A percentile compares a stretch with the other conserved stretches of the same genome.
These are phyloP conservation scores for Chamaecrista fasciculata DNA, from an alignment of 306 rosid genomes.

Conservation along the genomic window DNA sequence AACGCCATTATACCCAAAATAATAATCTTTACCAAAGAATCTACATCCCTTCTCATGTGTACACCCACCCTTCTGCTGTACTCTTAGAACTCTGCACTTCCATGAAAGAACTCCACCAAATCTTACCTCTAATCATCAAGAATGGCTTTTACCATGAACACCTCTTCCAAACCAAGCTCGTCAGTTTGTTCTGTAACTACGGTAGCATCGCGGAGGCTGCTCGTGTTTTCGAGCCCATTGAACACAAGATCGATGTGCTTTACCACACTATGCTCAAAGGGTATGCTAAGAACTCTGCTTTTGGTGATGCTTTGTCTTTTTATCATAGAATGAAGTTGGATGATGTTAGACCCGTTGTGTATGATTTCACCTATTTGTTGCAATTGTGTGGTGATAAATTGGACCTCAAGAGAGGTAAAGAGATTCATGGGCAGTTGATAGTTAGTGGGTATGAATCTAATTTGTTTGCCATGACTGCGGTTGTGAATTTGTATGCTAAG, in stretches of 20 bases:
- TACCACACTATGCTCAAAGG: conserved; percentile 92
- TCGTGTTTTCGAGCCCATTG: conserved; percentile 65
- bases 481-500: conserved; percentile 69
- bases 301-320: conserved; percentile 47
- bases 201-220: conserved; percentile 61
- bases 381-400: conserved; percentile 63
- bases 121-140: conserved; percentile 65
- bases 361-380: conserved; percentile 79
- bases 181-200: conserved; percentile 72
- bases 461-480: conserved; percentile 83
- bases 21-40: conserved; percentile 51
- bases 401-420: conserved; percentile 70
- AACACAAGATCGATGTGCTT: conserved; percentile 64
- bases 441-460: conserved; percentile 57
- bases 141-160: conserved; percentile 70
- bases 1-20: conserved; percentile 29
- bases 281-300: conserved; percentile 59
- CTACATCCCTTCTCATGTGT: conserved; percentile 75
- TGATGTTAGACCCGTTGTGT: conserved; percentile 68
- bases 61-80: conserved; percentile 73
- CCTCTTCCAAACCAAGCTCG: conserved; percentile 79
- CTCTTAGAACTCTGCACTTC: conserved; percentile 83
- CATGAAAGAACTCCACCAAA: conserved; percentile 66
- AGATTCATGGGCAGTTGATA: conserved; percentile 73
- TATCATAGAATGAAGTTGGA: conserved; percentile 59